Conservation (phyloP, 1,284 basidiomycete genomes). For the Ceratobasidium sp. region DNA sequence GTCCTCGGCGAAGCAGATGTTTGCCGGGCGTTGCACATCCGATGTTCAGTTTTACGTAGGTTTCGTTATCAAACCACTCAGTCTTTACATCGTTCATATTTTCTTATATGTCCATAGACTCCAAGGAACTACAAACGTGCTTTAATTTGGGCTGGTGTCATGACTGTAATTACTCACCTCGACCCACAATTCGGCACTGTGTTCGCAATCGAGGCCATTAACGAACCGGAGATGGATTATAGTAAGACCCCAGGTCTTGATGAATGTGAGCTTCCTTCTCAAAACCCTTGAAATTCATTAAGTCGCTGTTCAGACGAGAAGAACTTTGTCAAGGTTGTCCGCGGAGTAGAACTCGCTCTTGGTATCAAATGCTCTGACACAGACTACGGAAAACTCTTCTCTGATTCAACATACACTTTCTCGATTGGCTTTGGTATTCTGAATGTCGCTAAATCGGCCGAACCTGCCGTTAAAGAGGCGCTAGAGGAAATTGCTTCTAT, state of each 20-base stretch:
- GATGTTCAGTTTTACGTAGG: conserved; percentile 79
- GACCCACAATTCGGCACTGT: conserved; percentile 75
- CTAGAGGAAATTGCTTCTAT: too few relatives aligned
- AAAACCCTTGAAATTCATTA: neutral
- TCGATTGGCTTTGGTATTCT: conserved; percentile 56
- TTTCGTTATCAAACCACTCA: conserved; percentile 19
- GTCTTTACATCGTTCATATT: neutral
- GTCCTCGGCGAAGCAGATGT: conserved; percentile 58
- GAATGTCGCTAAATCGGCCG: conserved; percentile 52
- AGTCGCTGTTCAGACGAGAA: conserved; percentile 67
- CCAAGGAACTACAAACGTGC: conserved; percentile 78
- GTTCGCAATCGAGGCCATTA: conserved; percentile 79
- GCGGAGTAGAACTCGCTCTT: conserved; percentile 72
- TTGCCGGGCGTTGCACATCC: conserved; percentile 67
- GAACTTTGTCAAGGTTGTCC: conserved; percentile 75
- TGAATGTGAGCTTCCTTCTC: conserved; percentile 63
- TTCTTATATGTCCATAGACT: conserved; percentile 63
- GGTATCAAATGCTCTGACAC: conserved; percentile 61
- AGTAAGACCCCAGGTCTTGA: conserved; percentile 74
- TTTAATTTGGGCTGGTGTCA: conserved; percentile 79
- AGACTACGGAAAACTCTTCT: conserved; percentile 60
- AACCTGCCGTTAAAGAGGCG: too few relatives aligned
- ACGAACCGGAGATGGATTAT: conserved; percentile 80
- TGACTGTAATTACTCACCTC: conserved; percentile 76
- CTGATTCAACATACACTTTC: conserved; percentile 48